Conservation (phyloP, 2,329 filamentous ascomycete genomes). For the Albophoma yamanashiensis region DNA sequence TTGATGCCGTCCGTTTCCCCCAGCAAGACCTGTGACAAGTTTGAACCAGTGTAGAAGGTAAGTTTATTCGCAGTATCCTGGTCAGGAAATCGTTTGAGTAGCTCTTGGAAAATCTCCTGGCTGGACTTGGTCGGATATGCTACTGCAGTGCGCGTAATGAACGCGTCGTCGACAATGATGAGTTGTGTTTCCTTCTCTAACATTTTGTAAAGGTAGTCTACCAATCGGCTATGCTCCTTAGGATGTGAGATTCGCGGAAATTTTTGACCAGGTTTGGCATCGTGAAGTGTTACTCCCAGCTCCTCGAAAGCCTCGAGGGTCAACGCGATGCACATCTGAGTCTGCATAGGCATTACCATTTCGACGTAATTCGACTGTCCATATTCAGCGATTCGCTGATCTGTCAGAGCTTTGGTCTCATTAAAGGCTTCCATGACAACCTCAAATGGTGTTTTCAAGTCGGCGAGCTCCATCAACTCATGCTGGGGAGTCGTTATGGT, state of each 20-base stretch:
- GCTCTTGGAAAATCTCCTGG: constrained; percentile 1
- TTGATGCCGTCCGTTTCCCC: constrained; percentile 25
- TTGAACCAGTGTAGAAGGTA: constrained; percentile 13
- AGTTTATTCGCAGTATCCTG: constrained; percentile 6
- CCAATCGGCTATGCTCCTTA: neutral
- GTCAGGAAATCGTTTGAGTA: constrained; percentile 1
- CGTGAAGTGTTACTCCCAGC: neutral
- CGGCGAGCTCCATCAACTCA: neutral
- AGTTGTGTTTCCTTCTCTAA: constrained; percentile 2
- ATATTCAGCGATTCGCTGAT: neutral
- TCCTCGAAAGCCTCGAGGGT: constrained; percentile 1
- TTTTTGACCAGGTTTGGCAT: neutral
- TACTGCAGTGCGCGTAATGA: constrained; percentile 4
- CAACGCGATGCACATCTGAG: neutral
- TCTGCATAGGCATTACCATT: neutral
- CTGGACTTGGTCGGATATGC: neutral
- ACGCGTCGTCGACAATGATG: constrained; percentile 1
- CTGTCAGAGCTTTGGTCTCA: neutral
- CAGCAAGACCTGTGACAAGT: constrained; percentile 15
- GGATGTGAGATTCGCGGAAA: neutral
- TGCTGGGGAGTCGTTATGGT: neutral
- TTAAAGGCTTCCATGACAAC: neutral
- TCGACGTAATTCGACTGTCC: neutral
- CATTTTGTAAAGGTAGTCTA: constrained; percentile 2
- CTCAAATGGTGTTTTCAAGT: neutral